phyloP scores from a whole-genome alignment of 306 rosid species.

The Medicago lupulina region DNA sequence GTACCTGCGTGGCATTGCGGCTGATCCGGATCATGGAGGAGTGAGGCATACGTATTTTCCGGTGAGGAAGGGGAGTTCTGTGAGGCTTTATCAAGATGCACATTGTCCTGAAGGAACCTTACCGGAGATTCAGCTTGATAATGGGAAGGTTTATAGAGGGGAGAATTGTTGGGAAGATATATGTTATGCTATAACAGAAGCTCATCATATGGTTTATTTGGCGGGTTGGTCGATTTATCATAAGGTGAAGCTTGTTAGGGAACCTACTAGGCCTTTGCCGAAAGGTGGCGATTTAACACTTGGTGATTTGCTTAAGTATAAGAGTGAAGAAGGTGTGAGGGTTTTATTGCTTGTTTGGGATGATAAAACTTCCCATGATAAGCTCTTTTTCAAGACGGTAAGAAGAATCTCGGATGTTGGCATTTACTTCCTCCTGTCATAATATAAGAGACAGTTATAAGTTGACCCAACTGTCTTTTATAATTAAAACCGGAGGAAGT shows the following conservation, averaged over 20 bases:
- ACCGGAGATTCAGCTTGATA: conserved; percentile 69
- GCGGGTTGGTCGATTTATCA: conserved; percentile 88
- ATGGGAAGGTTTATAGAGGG: conserved; percentile 51
- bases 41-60: conserved; percentile 82
- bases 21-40: conserved; percentile 75
- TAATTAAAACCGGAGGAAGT: too few species aligned
- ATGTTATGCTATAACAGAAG: conserved; percentile 84
- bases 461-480: too few species aligned
- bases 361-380: conserved; percentile 88
- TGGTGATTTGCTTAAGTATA: conserved; percentile 94
- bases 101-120: conserved; percentile 53
- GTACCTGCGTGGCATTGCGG: conserved; percentile 70
- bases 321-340: conserved; percentile 88
- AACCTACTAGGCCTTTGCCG: conserved; percentile 63
- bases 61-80: conserved; percentile 69
- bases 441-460: too few species aligned
- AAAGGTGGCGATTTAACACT: conserved; percentile 77
- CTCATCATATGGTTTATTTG: conserved; percentile 87
- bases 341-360: conserved; percentile 89
- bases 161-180: conserved; percentile 96
- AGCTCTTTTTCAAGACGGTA: conserved; percentile 66
- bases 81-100: conserved; percentile 87
- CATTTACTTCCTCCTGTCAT: neutral
- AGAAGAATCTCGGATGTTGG: neutral
- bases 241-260: conserved; percentile 77